Evolutionary conservation across 2,329 filamentous ascomycete genomes (phyloP).

Genomic region (Dryadomyces quercus-mongolicae): DNA sequence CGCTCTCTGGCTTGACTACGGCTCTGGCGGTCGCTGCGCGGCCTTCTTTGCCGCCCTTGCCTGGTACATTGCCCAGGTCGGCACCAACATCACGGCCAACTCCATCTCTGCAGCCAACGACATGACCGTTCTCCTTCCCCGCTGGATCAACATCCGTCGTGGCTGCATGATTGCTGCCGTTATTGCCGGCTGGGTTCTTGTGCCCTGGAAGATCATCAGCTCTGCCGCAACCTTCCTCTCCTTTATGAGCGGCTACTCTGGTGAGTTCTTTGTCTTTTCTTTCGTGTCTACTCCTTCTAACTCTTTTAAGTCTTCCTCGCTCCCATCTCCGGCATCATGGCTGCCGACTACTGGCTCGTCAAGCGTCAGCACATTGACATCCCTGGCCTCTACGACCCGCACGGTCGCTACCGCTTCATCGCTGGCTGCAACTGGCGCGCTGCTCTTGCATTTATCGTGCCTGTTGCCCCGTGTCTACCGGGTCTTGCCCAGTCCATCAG

Average conservation of each 20-base stretch:
- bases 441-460: slow-evolving; percentile 13
- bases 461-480: slow-evolving; percentile 19
- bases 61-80: slow-evolving; percentile 43
- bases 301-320: slow-evolving; percentile 20
- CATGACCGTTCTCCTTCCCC: slow-evolving; percentile 39
- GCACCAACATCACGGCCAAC: slow-evolving; percentile 45
- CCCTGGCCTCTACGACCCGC: slow-evolving; percentile 27
- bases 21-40: slow-evolving; percentile 27
- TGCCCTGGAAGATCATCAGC: slow-evolving; percentile 53
- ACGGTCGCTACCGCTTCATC: slow-evolving; percentile 25
- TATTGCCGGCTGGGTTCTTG: slow-evolving; percentile 45
- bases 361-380: slow-evolving; percentile 26
- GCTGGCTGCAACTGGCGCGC: slow-evolving; percentile 16
- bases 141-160: slow-evolving; percentile 41
- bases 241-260: slow-evolving; percentile 52
- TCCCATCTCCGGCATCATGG: slow-evolving; percentile 28
- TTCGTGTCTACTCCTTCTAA: background rate
- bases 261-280: background rate
- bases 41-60: slow-evolving; percentile 35
- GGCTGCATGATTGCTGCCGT: slow-evolving; percentile 44
- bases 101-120: slow-evolving; percentile 42
- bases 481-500: slow-evolving; percentile 16
- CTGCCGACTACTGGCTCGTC: slow-evolving; percentile 26
- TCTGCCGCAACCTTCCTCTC: slow-evolving; percentile 46
- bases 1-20: slow-evolving; percentile 29